Evolutionary conservation across 2,329 filamentous ascomycete genomes (phyloP), one percentile per base, ranked within the genome.

Genomic region (Trichoderma sp.): DNA sequence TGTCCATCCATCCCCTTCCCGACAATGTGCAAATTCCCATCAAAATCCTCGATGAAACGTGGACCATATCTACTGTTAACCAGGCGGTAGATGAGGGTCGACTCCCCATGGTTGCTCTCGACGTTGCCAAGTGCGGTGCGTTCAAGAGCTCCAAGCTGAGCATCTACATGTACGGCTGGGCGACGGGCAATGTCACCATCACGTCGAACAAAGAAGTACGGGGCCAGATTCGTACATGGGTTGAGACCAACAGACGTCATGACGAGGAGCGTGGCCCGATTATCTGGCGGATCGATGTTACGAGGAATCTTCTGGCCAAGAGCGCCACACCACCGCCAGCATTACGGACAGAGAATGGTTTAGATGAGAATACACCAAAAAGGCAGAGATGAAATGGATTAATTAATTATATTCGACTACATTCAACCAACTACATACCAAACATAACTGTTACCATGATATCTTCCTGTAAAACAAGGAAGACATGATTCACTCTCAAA

Each of bases 201-300:
- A 84, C 82, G 7, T 83, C 81, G 6, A 84, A 83, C 68, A 82
- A 82, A 74, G 82, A 84, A 74, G 78, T 82, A 11, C 73, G 77
- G n/a, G 79, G 78, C 11, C 80, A 82, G 69, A 76, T 82, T 6
- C 74, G 76, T 28, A 81, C 79, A 8, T 81, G 80, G 77, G 74
- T 82, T 6, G 80, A 82, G 69, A 73, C 75, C 9, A 73, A 80
- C 51, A 74, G 81, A 6, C 75, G 66, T 6, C 36, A 63, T 2
- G 78, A 79, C 3, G 74, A 77, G 6, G 81, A 82, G 60, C 34
- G 63, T 14, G 80, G 81, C 26, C 81, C 81, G 28, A 56, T 63
- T 18, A 78, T 82, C n/a, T 81, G 77, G 77, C 76, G 76, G 47
- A 70, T 82, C 9, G 77, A 80, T 62, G 78, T 81, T 36, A 81